These are phyloP conservation scores for Seiridium cupressi DNA, from an alignment of 2,329 filamentous ascomycete species.

Conservation along the genomic window DNA sequence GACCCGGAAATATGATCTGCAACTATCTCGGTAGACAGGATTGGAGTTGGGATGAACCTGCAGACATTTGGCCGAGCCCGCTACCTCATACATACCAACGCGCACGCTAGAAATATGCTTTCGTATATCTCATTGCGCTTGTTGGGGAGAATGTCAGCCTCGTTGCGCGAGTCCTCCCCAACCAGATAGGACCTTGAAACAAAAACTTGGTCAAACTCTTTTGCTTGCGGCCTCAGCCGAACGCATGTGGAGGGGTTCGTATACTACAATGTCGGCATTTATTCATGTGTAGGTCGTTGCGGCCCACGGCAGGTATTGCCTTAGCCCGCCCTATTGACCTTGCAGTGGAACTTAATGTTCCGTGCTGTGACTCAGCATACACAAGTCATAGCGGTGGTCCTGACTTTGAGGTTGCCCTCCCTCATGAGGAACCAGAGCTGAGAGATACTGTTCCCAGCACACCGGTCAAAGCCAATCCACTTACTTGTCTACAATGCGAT, in stretches of 20 bases:
- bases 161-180: background rate
- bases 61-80: constrained; percentile 1
- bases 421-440: background rate
- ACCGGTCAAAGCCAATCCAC: background rate
- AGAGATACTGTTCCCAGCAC: background rate
- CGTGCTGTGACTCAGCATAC: background rate
- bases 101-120: background rate
- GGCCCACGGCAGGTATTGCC: background rate
- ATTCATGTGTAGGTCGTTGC: background rate
- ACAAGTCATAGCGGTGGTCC: background rate
- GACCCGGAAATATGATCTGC: constrained; percentile 2
- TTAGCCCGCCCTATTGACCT: background rate
- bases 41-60: background rate
- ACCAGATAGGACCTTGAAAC: no score
- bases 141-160: background rate
- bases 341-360: background rate
- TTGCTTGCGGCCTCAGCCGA: background rate
- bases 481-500: background rate
- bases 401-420: background rate
- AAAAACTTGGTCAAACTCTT: no score
- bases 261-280: background rate
- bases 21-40: background rate
- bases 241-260: background rate
- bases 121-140: background rate
- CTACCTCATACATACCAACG: background rate